Percentiles rank a stretch among this genome's conserved stretches.
Conservation (phyloP, 441 rosid genomes). For the Rhodomyrtus psidioides region DNA sequence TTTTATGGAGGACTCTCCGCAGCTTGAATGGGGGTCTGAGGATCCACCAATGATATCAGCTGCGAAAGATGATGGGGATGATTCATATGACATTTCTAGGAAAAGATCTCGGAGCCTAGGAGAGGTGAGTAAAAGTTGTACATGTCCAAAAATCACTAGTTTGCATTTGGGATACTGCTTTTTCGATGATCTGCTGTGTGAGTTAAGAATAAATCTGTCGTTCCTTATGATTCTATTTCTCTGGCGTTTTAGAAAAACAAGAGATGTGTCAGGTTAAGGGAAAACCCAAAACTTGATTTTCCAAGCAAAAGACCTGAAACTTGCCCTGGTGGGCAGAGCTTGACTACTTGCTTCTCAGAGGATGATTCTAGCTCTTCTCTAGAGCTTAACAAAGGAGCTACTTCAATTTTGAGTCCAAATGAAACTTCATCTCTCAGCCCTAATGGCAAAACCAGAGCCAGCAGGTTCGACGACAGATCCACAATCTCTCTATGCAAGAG, state of each 20-base stretch:
- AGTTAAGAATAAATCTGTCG: background rate
- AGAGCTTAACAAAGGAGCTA: constrained; percentile 27
- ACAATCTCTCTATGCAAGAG: constrained; percentile 72
- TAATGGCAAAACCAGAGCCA: constrained; percentile 49
- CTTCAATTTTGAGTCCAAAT: constrained; percentile 22
- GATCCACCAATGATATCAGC: background rate
- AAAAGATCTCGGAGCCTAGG: constrained; percentile 35
- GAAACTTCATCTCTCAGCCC: constrained; percentile 28
- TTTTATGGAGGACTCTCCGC: constrained; percentile 6
- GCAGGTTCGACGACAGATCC: constrained; percentile 70
- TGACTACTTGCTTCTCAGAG: constrained; percentile 48
- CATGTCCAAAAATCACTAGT: background rate
- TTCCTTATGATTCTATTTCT: constrained; percentile 3
- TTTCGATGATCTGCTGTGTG: background rate
- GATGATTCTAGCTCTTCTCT: constrained; percentile 44
- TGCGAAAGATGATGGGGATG: constrained; percentile 17
- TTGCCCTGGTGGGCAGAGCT: constrained; percentile 18
- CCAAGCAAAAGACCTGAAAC: constrained; percentile 12
- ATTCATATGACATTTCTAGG: constrained; percentile 28
- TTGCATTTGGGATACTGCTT: background rate
- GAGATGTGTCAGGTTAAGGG: constrained; percentile 35
- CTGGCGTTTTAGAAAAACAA: constrained; percentile 31
- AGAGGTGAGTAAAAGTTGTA: constrained; percentile 35
- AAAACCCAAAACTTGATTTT: constrained; percentile 22
- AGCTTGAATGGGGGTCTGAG: constrained; percentile 7